Base-by-base conservation (phyloP, 1,139 yeast genomes). In the Suhomyces atakaporum region DNA sequence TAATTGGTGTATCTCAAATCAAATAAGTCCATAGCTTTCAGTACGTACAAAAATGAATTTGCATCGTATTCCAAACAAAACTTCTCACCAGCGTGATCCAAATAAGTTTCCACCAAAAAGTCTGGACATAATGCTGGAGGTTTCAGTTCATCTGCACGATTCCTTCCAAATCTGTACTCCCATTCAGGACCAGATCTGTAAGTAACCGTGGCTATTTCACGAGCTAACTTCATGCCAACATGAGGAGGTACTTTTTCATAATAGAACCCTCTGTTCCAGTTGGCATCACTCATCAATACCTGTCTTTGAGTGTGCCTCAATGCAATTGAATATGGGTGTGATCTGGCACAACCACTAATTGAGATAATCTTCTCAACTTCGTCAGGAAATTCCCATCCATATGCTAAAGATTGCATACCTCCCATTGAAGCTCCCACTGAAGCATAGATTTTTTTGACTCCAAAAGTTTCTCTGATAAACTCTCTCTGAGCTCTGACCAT, bases 161-260 rank as follows among this genome's bases (percentile, higher is more conserved):
- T 88, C 41, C 95, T 76, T 2, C 96, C 96, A 60, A 89, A 89
- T 41, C 97, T 66, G 49, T 81, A 79, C 56, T 89, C 97, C 97
- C 97, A 89, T 60, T 89, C 97, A 1, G 97, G 97, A 0, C 97
- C 97, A 1, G 95, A 86, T 48, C 97, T 73, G 58, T 89, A 89
- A 0, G 97, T 88, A 32, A 90, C 88, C 0, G 97, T 89, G 13
- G 96, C 97, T 34, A 89, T 87, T 58, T 88, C 95, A 45, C 97
- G 73, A 1, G 97, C 94, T 33, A 89, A 71, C 56, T 89, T 90
- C 97, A 89, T 89, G 9, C 97, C 97, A 14, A 84, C 81, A 58
- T 89, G 96, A 2, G 97, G 97, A 5, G 95, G 95, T 1, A 88
- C 66, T 6, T 72, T 64, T 15, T 66, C 67, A 55, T 89, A 89